Percentiles rank a stretch among this genome's conserved stretches.
These are phyloP conservation scores for Dryas integrifolia DNA, from an alignment of 331 rosid species.

Conservation along the genomic window DNA sequence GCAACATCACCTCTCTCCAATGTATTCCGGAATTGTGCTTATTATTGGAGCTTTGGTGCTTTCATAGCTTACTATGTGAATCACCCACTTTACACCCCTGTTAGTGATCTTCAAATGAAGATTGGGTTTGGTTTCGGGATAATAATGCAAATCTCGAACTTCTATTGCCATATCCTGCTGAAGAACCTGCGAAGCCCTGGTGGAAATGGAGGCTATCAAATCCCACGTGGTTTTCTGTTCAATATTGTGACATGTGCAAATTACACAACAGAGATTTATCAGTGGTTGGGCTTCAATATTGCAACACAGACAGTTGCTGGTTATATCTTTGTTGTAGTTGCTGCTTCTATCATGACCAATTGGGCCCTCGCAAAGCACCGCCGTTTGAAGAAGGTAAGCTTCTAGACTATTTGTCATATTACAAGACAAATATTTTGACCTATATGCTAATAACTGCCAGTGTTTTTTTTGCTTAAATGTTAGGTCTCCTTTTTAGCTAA, in stretches of 20 bases:
- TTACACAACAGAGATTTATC: slow-evolving; percentile 94
- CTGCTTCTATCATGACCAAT: slow-evolving; percentile 84
- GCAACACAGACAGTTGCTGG: slow-evolving; percentile 95
- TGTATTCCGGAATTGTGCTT: slow-evolving; percentile 90
- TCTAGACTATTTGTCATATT: slow-evolving; percentile 11
- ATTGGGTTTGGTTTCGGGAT: slow-evolving; percentile 82
- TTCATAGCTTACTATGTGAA: slow-evolving; percentile 79
- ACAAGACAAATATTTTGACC: background rate
- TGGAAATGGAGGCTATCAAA: slow-evolving; percentile 92
- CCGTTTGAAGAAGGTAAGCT: slow-evolving; percentile 82
- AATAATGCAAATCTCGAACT: slow-evolving; percentile 64
- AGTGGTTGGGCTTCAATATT: slow-evolving; percentile 95
- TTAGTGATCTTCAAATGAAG: slow-evolving; percentile 84
- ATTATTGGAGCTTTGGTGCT: slow-evolving; percentile 86
- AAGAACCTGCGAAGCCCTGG: slow-evolving; percentile 70
- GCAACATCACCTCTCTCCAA: slow-evolving; percentile 94
- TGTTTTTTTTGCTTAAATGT: background rate
- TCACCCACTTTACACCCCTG: slow-evolving; percentile 88
- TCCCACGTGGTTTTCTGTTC: slow-evolving; percentile 87
- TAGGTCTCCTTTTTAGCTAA: background rate
- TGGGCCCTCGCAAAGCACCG: slow-evolving; percentile 98
- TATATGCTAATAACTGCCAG: background rate
- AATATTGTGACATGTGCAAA: slow-evolving; percentile 94
- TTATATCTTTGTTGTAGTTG: slow-evolving; percentile 65
- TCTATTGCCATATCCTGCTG: slow-evolving; percentile 82